Base-by-base conservation (phyloP, 768 basidiomycete species). In the Termitomyces bulborhizus region DNA sequence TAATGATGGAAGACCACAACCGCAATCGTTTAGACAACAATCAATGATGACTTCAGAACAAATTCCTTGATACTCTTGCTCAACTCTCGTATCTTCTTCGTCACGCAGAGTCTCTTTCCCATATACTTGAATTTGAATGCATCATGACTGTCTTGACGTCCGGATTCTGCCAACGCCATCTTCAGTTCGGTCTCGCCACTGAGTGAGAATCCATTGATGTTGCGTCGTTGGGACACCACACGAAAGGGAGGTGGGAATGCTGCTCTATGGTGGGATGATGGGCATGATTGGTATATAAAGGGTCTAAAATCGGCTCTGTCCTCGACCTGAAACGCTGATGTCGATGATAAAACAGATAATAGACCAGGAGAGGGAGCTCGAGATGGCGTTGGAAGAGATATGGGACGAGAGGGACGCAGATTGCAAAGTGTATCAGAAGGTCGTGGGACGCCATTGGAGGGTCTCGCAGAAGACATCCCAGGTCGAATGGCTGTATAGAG, bases 111-210 rank as follows among this genome's bases (percentile, higher is more conserved):
- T 52, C 54, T 58, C 40, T 56, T 53, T 18, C 50, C 51, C 46
- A 60, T 64, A 49, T 64, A 61, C 34, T 57, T 60, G 44, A 65
- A 66, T 51, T 54, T 60, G 21, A 60, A 66, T 15, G 21, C 27
- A 34, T 62, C 57, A 47, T 46, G 47, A 15, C 11, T 48, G 18
- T 31, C 40, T 34, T 56, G 45, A 68, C 67, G 45, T 51, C 63
- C 51, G 65, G 62, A 62, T 71, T 67, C 57, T 8, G 81, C 81
- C 36, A 82, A 65, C 1, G 77, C 75, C 79, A 83, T 82, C 59
- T 76, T 71, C 67, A 83, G 58, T 63, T 84, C 82, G 52, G 77
- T 80, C 66, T 83, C 80, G 11, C 82, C 82, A 51, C 81, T 84
- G 60, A 84, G 69, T 53, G 82, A 84, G 63, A 73, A 82, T 13